Base-by-base conservation (phyloP, 805 yeast genomes). In the Blastobotrys americana region DNA sequence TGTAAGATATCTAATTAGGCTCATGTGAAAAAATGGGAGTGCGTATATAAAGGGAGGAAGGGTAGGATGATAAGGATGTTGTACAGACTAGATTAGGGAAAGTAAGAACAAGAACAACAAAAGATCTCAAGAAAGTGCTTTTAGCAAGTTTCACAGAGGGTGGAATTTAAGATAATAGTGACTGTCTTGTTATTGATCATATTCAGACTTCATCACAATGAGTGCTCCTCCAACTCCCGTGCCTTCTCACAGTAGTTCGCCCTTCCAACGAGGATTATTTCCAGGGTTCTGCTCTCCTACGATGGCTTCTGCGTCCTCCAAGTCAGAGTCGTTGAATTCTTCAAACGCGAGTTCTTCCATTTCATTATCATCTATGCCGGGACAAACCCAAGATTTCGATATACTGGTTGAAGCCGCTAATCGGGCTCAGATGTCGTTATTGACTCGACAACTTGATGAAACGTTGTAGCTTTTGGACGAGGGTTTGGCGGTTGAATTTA, bases 341-440 rank as follows among this genome's bases (percentile, higher is more conserved):
- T 25, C 31, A 25, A 25, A 8, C 13, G 31, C 31, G 31, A 25
- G 31, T 13, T 25, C 31, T 25, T 25, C 31, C 13, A 25, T 13
- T 13, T 25, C 31, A 8, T 13, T 25, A 13, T 8, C 31, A 13
- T 25, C 31, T 13, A 25, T 25, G 31, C 31, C 31, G 13, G 31
- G 31, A 13, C 31, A 25, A 13, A 25, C 8, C 35, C 33, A 21
- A 4, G 42, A 41, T 34, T 48, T 55, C 16, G 60, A 61, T 45
- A 52, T 61, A 10, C 51, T 61, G 10, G 58, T 55, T 23, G 66
- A 60, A 37, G 65, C 65, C 0, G 65, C 64, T 18, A 49, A 52
- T 38, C 39, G 64, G 38, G 65, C 65, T 8, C 63, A 61, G 44
- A 55, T 61, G 54, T 58, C 56, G 19, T 50, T 53, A 18, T 44